A percentile compares a stretch with the other conserved stretches of the same genome.
These are phyloP conservation scores for Akanthomyces lecanii DNA, from an alignment of 2,329 filamentous ascomycete genomes.

Conservation along the genomic window DNA sequence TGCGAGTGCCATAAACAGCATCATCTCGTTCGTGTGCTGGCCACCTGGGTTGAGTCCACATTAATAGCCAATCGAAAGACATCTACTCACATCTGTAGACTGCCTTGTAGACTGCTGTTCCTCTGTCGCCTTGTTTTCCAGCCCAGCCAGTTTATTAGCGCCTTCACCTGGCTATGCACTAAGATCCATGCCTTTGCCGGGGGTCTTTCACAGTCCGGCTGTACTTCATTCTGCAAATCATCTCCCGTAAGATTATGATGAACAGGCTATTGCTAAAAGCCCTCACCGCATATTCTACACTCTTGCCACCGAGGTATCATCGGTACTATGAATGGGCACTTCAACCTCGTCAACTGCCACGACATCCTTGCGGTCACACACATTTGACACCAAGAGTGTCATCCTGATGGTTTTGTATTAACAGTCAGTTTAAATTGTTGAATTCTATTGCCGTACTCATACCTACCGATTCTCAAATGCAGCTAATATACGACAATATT, in stretches of 20 bases:
- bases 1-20: background rate
- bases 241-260: background rate
- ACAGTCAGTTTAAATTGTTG: background rate
- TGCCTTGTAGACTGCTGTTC: background rate
- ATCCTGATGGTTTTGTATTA: background rate
- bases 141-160: background rate
- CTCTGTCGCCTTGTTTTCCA: background rate
- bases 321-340: background rate
- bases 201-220: background rate
- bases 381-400: background rate
- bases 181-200: background rate
- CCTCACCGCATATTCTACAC: background rate
- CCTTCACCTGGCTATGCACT: background rate
- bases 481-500: background rate
- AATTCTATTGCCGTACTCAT: background rate
- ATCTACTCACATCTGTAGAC: background rate
- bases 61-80: background rate
- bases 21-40: background rate
- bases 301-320: background rate
- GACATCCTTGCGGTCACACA: background rate
- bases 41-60: background rate
- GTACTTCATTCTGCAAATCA: background rate
- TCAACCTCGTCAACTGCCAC: background rate
- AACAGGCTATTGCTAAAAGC: background rate
- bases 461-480: background rate